Evolutionary conservation across 1,284 basidiomycete genomes (phyloP).

Genomic region (Heterobasidion annosum): DNA sequence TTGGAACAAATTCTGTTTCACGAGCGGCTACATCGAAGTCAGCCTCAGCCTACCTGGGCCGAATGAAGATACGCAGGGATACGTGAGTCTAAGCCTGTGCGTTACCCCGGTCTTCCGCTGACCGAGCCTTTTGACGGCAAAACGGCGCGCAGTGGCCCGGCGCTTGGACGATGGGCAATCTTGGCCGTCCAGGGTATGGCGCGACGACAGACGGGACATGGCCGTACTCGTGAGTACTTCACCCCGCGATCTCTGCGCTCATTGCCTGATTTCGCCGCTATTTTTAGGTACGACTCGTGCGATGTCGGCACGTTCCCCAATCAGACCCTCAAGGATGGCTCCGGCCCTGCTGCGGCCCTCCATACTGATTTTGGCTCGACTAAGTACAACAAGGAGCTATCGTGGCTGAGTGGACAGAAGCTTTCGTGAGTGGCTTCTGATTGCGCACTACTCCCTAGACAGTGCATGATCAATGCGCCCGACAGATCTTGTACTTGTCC

Average conservation of each 20-base stretch:
- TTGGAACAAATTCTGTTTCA: conserved; percentile 90
- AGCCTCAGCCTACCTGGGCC: conserved; percentile 26
- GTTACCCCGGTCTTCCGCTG: not conserved
- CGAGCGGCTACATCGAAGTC: conserved; percentile 63
- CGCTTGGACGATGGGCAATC: conserved; percentile 87
- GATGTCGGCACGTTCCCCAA: conserved; percentile 81
- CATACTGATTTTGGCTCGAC: conserved; percentile 32
- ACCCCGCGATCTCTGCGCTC: not conserved
- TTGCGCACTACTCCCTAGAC: not conserved
- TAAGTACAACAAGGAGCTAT: conserved; percentile 36
- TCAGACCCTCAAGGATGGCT: conserved; percentile 46
- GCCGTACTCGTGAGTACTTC: conserved; percentile 42
- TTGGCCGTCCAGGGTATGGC: conserved; percentile 76
- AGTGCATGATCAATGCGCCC: not conserved
- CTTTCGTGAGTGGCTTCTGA: conserved; percentile 25
- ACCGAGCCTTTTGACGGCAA: not conserved
- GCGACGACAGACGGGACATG: conserved; percentile 77
- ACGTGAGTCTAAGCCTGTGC: conserved; percentile 19
- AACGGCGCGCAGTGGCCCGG: conserved; percentile 47
- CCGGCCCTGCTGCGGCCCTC: conserved; percentile 39
- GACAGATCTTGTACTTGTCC: conserved; percentile 68
- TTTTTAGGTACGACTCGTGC: conserved; percentile 61
- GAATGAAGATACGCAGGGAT: conserved; percentile 23
- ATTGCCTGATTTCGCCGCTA: not conserved
- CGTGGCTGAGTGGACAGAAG: conserved; percentile 40